Base-by-base conservation (phyloP, 2,329 filamentous ascomycete species). In the Decorospora gaudefroyi region DNA sequence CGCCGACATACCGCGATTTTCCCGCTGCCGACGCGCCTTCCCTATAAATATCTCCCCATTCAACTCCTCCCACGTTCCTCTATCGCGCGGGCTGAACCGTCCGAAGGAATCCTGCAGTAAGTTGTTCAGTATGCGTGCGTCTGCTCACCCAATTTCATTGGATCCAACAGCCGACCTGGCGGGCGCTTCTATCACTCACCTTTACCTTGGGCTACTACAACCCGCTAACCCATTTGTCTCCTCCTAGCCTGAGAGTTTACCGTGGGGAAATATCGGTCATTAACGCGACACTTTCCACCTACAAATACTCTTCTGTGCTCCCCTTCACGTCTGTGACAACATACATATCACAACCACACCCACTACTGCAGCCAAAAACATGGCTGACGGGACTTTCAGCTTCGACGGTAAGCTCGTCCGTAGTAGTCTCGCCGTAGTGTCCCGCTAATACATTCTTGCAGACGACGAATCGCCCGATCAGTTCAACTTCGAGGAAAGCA, bases 331-430 rank as follows among this genome's bases (percentile, higher is more conserved):
- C 17, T 12, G 4, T 15, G 8, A 42, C n/a, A 22, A 16, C 21
- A 11, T 9, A 27, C 30, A 31, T 17, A 23, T 6, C 13, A 30
- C n/a, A 7, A 22, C 13, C 13, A 18, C 9, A 30, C 4, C 8
- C 8, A 16, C 4, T 23, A 17, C 12, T 30, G 25, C 28, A 27
- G 15, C 19, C 34, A 23, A 12, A 38, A 34, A 35, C 11, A 62
- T 62, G 59, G 19, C 35, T 8, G 45, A 56, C 15, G n/a, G 42
- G 2, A 23, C 13, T 3, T 33, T 62, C 41, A 50, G 41, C 11
- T 42, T 59, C 33, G 47, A 54, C 12, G 33, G 59, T 57, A 53
- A 38, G 42, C 41, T 34, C 25, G 6, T 5, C n/a, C 13, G 12
- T 26, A 9, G 1, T 18, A 12, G 4, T 18, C 21, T 27, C 18